Conservation (phyloP, 2,329 filamentous ascomycete species). For the Diaporthe humulicola region DNA sequence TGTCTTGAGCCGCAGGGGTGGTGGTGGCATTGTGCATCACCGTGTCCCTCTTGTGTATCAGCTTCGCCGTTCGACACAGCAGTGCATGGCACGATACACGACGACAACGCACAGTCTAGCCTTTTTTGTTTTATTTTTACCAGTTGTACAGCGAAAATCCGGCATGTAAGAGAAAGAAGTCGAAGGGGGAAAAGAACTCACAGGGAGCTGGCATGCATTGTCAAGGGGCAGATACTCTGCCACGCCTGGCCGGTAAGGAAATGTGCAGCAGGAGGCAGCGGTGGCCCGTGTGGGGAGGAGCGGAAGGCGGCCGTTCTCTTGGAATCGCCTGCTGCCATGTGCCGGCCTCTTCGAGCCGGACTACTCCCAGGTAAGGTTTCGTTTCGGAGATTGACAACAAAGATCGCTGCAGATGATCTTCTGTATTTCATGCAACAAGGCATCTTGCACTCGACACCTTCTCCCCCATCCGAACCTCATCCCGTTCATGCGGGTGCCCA, state of each 20-base stretch:
- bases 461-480: constrained; percentile 7
- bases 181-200: too few relatives aligned
- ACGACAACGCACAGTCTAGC: not conserved
- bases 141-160: not conserved
- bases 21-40: constrained; percentile 2
- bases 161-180: not conserved
- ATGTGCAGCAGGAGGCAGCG: constrained; percentile 6
- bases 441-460: constrained; percentile 5
- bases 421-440: constrained; percentile 11
- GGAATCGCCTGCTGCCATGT: constrained; percentile 1
- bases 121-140: too few relatives aligned
- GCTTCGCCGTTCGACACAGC: not conserved
- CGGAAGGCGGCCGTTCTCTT: constrained; percentile 22
- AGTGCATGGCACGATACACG: not conserved
- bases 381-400: not conserved
- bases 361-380: not conserved
- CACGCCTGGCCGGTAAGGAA: constrained; percentile 1
- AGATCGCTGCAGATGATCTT: constrained; percentile 2
- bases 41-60: not conserved
- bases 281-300: not conserved
- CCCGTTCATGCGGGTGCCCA: constrained; percentile 32
- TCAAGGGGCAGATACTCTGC: not conserved
- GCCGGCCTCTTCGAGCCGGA: not conserved
- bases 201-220: not conserved
- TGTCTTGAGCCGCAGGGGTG: constrained; percentile 9